Evolutionary conservation across 345 rosid genomes (phyloP).

Genomic region (Salix caprea): DNA sequence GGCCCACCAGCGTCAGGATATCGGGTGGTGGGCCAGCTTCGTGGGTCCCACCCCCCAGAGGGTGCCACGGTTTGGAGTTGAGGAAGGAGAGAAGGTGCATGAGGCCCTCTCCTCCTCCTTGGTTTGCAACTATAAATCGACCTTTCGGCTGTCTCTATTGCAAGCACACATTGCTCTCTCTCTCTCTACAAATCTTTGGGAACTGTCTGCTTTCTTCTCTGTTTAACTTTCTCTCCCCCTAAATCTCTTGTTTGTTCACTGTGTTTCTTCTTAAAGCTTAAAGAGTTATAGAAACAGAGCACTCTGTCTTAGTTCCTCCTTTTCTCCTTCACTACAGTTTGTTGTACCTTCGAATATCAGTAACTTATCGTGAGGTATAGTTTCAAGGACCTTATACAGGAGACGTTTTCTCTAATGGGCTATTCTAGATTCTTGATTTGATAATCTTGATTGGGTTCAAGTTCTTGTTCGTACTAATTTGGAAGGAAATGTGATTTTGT

Average conservation of each 20-base stretch:
- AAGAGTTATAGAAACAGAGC: conserved; percentile 3
- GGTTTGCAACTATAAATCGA: conserved; percentile 4
- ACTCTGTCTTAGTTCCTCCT: conserved; percentile 12
- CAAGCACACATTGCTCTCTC: background rate
- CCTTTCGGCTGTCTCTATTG: background rate
- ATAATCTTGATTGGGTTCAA: background rate
- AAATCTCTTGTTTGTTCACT: background rate
- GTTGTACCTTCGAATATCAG: background rate
- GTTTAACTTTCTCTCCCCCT: background rate
- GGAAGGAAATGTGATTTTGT: background rate
- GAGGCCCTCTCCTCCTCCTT: background rate
- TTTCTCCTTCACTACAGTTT: background rate
- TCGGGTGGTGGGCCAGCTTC: background rate
- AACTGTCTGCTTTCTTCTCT: background rate
- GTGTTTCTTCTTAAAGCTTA: background rate
- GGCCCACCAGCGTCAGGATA: conserved; percentile 4
- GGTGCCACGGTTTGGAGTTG: background rate
- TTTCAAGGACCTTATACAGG: background rate
- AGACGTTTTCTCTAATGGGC: background rate
- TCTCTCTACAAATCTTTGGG: background rate
- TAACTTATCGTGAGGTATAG: background rate
- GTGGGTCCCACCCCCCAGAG: background rate
- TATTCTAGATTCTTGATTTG: background rate
- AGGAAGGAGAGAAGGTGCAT: background rate
- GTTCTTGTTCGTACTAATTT: background rate